Base-by-base conservation (phyloP, 2,329 filamentous ascomycete genomes). In the Talaromyces sp. region DNA sequence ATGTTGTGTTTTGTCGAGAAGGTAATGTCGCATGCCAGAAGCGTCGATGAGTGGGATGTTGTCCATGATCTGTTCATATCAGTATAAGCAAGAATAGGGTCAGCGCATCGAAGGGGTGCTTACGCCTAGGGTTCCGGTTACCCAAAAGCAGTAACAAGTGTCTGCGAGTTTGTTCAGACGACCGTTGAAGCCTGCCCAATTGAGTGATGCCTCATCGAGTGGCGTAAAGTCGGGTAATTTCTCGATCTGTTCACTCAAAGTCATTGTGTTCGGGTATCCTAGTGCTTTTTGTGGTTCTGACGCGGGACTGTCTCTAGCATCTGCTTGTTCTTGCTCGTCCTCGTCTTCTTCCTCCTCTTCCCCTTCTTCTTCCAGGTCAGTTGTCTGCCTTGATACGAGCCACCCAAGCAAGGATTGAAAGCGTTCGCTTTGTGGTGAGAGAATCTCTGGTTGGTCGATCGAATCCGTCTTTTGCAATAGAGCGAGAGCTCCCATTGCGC, bases 111-210 rank as follows among this genome's bases (percentile, higher is more conserved):
- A 5, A 46, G 7, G 14, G 16, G 16, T 44, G 56, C 73, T 69
- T 75, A 82, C 81, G 63, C 75, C 73, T 58, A 84, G 73, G 58
- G 92, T 86, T 1, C 86, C 92, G 3, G 84, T 83, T 0, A 91
- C 91, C 95, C 95, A 99, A 82, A 93, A 99, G 23, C 87, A 89
- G 75, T 99, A 99, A 77, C 95, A 99, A 0, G 95, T 98, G 76
- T 99, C 95, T 9, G 91, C 90, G 55, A 88, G 83, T 76, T 99
- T 99, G 79, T 96, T 97, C 73, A 86, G 87, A 57, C 95, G 87
- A 28, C 95, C 95, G 70, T 96, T 96, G 77, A 96, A 92, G 9
- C 93, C 95, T 1, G 91, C 83, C 70, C 83, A 84, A 9, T 79
- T 75, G 42, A 82, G 72, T 65, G 70, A 72, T 58, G 70, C 71